Evolutionary conservation across 306 rosid species (phyloP), one percentile per base, ranked within the genome.

Genomic region (Vigna reflexopilosa): DNA sequence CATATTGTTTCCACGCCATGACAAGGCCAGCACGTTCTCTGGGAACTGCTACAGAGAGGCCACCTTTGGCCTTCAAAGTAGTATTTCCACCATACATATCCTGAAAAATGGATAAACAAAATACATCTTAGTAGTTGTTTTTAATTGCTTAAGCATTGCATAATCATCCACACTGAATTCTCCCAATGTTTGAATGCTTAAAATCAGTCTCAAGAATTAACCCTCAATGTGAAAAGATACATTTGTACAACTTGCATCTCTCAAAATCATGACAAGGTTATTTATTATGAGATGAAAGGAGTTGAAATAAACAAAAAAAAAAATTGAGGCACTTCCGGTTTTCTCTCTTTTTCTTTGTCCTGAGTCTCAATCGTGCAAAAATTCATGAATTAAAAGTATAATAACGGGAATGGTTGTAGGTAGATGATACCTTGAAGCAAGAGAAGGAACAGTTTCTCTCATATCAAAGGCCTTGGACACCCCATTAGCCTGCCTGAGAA

Each of bases 401-500:
- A 42, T 40, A 40, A 40, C 45, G 9, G 1, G 7, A 40, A 9
- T 40, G 12, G 45, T 40, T 38, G 9, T 72, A 49, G 65, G 57
- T 26, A 11, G 13, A 9, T 54, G 69, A 44, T 61, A 90, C 98
- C 97, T 87, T 64, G 92, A 89, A 82, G 97, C 91, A 7, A 59
- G 86, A 49, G 75, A 59, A 11, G 97, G 93, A 79, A 93, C 93
- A 76, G 92, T 90, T 87, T 94, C 98, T 85, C 98, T 87, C 93
- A 92, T 92, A 77, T 90, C 93, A 57, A 81, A 85, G 68, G 91
- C 92, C 62, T 85, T 83, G 12, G 93, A 77, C 12, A 70, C 20
- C 1, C 95, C 93, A 64, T 17, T 85, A 32, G 86, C 74, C 62
- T 79, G 82, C 47, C 89, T 85, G 50, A 89, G 70, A 59, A 90